Conservation (phyloP, 106 monocot species). For the Allium sativum region DNA sequence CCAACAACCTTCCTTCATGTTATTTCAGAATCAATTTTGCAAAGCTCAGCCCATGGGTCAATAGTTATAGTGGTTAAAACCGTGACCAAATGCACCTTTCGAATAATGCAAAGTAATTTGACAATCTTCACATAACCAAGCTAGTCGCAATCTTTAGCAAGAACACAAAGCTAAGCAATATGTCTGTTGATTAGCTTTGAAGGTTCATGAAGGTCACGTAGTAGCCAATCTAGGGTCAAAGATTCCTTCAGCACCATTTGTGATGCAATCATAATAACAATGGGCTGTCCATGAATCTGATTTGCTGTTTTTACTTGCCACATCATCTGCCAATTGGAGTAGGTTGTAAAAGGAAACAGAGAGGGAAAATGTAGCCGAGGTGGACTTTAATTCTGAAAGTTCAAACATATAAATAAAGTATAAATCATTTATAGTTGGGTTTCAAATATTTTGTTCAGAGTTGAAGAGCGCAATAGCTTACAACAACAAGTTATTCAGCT, state of each 20-base stretch:
- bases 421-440: too few species aligned
- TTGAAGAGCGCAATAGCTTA: too few species aligned
- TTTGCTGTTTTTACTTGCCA: conserved; percentile 18
- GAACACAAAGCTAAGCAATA: conserved; percentile 45
- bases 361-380: too few species aligned
- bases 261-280: conserved; percentile 65
- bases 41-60: conserved; percentile 61
- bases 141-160: conserved; percentile 77
- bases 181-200: conserved; percentile 56
- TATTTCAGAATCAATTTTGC: conserved; percentile 31
- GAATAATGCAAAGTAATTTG: conserved; percentile 64
- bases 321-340: conserved; percentile 29
- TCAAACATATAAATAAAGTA: too few species aligned
- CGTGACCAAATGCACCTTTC: conserved; percentile 61
- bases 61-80: conserved; percentile 62
- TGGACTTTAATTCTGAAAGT: too few species aligned
- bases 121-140: conserved; percentile 69
- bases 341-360: too few species aligned
- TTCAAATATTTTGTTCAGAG: too few species aligned
- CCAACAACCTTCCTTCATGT: conserved; percentile 35
- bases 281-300: conserved; percentile 41
- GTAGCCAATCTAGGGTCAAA: conserved; percentile 41
- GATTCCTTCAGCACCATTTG: conserved; percentile 54
- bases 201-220: conserved; percentile 43
- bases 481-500: too few species aligned